These are phyloP conservation scores for Cercophora scortea DNA, from an alignment of 495 filamentous ascomycete genomes.

Conservation along the genomic window DNA sequence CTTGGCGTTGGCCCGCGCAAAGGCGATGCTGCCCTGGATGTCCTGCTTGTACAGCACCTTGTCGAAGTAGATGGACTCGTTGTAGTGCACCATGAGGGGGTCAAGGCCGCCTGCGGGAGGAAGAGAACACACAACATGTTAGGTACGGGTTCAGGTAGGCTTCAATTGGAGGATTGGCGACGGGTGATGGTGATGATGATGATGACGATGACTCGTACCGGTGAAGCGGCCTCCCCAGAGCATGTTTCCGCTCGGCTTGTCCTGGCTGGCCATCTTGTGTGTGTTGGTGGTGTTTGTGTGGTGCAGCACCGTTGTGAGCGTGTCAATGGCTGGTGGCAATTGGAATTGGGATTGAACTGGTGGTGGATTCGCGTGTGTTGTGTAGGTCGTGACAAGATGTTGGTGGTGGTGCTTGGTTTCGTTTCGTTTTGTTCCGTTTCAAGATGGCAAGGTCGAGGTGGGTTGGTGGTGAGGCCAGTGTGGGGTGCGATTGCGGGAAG, in stretches of 20 bases:
- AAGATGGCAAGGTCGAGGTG: no score
- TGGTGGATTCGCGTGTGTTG: not conserved
- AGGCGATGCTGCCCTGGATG: slow-evolving; percentile 74
- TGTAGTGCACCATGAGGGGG: slow-evolving; percentile 84
- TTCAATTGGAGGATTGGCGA: not conserved
- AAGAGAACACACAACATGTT: not conserved
- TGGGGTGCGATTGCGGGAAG: no score
- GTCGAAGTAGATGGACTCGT: slow-evolving; percentile 81
- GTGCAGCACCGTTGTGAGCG: no score
- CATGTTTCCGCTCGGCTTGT: slow-evolving; percentile 44
- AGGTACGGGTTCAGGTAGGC: no score
- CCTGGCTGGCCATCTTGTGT: slow-evolving; percentile 8
- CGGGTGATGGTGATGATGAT: not conserved
- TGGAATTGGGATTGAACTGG: no score
- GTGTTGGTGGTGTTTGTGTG: no score
- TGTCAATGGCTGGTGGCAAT: no score
- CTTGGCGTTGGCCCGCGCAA: slow-evolving; percentile 76
- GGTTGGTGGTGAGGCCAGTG: no score
- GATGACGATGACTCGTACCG: slow-evolving; percentile 30
- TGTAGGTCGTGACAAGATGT: not conserved
- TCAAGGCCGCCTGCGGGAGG: slow-evolving; percentile 59
- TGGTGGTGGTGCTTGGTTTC: not conserved
- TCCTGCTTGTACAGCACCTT: slow-evolving; percentile 75
- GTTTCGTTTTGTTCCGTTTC: no score
- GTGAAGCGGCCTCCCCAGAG: slow-evolving; percentile 83